Base-by-base conservation (phyloP, 192 early-diverging fungal species). In the Pecoramyces ruminantium region DNA sequence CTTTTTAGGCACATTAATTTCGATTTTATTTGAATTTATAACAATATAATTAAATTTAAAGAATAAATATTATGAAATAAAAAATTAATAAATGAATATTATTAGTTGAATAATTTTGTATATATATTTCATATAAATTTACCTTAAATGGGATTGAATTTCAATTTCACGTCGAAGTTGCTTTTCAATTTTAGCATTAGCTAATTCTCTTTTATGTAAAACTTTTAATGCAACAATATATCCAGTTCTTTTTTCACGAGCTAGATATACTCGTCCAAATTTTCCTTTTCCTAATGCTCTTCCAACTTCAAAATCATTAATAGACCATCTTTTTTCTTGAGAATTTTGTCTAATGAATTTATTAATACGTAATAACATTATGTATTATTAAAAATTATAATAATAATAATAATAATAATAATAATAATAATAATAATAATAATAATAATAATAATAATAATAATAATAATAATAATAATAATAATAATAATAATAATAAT, bases 91-190 rank as follows among this genome's bases (percentile, higher is more conserved):
- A n/a, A n/a, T n/a, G n/a, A n/a, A n/a, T n/a, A n/a, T n/a, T n/a
- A n/a, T n/a, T n/a, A n/a, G n/a, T n/a, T n/a, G n/a, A n/a, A n/a
- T n/a, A n/a, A n/a, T n/a, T n/a, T n/a, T n/a, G n/a, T n/a, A n/a
- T n/a, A n/a, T n/a, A n/a, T n/a, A n/a, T n/a, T n/a, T n/a, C n/a
- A n/a, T n/a, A n/a, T n/a, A n/a, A n/a, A n/a, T n/a, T n/a, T 88
- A 92, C 89, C 94, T 88, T 28, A 98, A 86, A 82, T 95, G 94
- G 5, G 92, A 90, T 84, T 98, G 97, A 82, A 98, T 97, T 81
- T 99, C 96, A 51, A 98, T 94, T 83, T 99, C 97, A 34, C 96
- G 89, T 29, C 94, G 83, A n/a, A 99, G 86, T 85, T 99, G 97
- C 80, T 92, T 90, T 83, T 97, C 93, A 78, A 96, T 92, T 79